Base-by-base conservation (phyloP, 163 green algal species). In the Smithsoniella earleae region DNA sequence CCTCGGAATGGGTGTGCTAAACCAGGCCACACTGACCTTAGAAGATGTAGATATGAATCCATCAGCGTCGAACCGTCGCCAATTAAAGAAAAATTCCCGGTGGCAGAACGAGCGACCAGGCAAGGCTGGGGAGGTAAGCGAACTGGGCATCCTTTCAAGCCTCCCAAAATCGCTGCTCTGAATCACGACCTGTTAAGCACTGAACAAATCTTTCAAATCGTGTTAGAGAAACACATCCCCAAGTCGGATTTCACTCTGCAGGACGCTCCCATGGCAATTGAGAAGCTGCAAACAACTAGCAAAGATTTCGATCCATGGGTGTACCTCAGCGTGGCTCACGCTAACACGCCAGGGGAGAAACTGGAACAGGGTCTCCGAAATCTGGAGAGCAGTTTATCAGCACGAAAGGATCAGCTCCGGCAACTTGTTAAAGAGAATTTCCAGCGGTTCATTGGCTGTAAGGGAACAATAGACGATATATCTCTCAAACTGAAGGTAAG, bases 391-490 rank as follows among this genome's bases (percentile, higher is more conserved):
- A 34, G 27, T 6, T 33, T 69, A 25, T 30, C 31, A 3, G 34
- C 31, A 16, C n/a, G 58, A 5, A 69, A 69, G 58, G 25, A 69
- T 34, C 58, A 69, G 34, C 27, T 69, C 30, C 10, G 58, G 34
- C 58, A 69, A 31, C 58, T 69, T 44, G 87, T 95, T 13, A 96
- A 96, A 66, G 87, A 94, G 55, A 96, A 96, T 77, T 96, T 96
- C 80, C 91, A 96, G 34, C 84, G 89, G 34, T 96, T 96, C 78
- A 92, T 95, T 77, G 87, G 76, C 74, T 95, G 87, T 85, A 96
- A 96, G 76, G 88, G 85, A 46, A 93, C 90, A 30, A 94, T 96
- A 46, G 91, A 95, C 49, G 89, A 94, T 77, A 89, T 95, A 6
- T 79, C 89, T 55, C 52, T 77, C 13, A 82, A 85, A 54, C 82